Conservation (phyloP, 1,139 yeast species). For the Kodamaea sp. region DNA sequence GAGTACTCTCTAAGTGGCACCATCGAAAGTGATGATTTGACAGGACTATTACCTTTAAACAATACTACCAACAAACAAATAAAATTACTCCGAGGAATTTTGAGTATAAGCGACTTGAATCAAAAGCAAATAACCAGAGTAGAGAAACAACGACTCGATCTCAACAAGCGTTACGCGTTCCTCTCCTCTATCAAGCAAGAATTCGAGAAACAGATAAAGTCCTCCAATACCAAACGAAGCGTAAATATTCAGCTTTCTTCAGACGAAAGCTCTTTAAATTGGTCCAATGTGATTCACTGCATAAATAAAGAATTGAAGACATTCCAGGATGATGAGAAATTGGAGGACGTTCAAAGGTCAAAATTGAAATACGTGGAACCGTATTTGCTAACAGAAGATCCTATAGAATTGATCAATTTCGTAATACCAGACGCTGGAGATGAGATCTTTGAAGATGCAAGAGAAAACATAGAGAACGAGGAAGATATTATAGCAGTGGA, state of each 20-base stretch:
- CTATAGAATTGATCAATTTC: constrained; percentile 45
- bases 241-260: constrained; percentile 11
- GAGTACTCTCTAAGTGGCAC: constrained; percentile 61
- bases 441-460: constrained; percentile 6
- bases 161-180: constrained; percentile 21
- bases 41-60: constrained; percentile 38
- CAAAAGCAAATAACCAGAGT: neutral
- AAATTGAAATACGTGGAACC: constrained; percentile 47
- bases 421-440: constrained; percentile 13
- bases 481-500: constrained; percentile 24
- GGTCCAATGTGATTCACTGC: constrained; percentile 29
- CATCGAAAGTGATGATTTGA: constrained; percentile 46
- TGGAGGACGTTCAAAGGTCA: constrained; percentile 36
- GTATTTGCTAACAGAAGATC: constrained; percentile 48
- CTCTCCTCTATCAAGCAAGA: constrained; percentile 34
- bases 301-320: constrained; percentile 32
- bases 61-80: constrained; percentile 13
- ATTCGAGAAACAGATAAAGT: constrained; percentile 22
- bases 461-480: constrained; percentile 11
- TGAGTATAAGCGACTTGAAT: neutral
- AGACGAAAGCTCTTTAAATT: constrained; percentile 14
- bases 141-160: constrained; percentile 6
- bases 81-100: constrained; percentile 3
- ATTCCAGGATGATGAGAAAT: constrained; percentile 31
- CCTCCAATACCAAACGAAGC: constrained; percentile 9